Evolutionary conservation across 306 rosid species (phyloP), one percentile per base, ranked within the genome.

Genomic region (Alnus glutinosa): DNA sequence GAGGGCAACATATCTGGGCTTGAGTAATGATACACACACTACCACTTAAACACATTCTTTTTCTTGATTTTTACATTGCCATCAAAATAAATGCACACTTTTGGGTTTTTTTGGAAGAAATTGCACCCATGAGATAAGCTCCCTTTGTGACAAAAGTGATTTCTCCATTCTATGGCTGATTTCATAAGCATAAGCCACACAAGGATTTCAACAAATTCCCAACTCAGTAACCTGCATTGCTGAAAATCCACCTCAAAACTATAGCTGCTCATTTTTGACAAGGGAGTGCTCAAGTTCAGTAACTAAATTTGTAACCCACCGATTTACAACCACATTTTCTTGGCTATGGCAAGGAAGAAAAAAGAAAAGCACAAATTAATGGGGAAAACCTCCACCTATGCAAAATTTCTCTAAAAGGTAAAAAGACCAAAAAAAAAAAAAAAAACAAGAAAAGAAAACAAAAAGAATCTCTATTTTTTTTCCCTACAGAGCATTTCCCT

Each of bases 201-300:
- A 73, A 58, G 70, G 82, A 52, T 51, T 49, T 69, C 69, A 79
- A 77, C 64, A 80, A 77, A 73, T 51, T 81, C 85, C 28, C 63
- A 81, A 87, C 85, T 79, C 80, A 82, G 75, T 75, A 81, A 85
- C 85, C 88, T 70, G 90, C 86, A 77, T 79, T 49, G 97, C 88
- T 88, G 93, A 88, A 87, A 88, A 86, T 81, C 94, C 89, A 92
- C 94, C 77, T 58, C 89, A 87, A 87, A 66, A 70, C 87, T 88
- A 87, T 84, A 87, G 81, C 84, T 79, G 71, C 89, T 89, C 89
- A 49, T 82, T 83, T 80, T 85, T 77, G 88, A 83, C 86, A 76
- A 83, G 85, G 87, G 86, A 89, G 82, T 85, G 80, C 78, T 85
- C 85, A 77, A 80, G 78, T 78, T 81, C 88, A 64, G 81, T 75